A percentile compares a stretch with the other conserved stretches of the same genome.
phyloP scores from a whole-genome alignment of 257 asterid species.

The Phtheirospermum japonicum region DNA sequence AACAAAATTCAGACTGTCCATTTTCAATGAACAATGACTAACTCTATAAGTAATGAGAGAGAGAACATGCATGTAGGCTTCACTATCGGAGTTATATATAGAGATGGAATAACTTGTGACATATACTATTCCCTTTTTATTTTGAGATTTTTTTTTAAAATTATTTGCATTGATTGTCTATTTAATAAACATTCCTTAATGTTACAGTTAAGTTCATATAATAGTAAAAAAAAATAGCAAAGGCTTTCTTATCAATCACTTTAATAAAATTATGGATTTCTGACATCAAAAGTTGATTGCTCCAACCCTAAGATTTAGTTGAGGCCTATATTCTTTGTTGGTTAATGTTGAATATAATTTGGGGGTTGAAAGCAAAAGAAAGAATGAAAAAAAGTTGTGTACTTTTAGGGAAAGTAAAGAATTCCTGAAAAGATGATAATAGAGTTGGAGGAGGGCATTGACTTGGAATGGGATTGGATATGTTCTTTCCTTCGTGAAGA shows the following conservation, averaged over 20 bases:
- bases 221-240: not conserved
- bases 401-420: conserved; percentile 32
- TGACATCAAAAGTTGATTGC: conserved; percentile 38
- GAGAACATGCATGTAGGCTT: conserved; percentile 30
- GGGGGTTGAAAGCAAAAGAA: conserved; percentile 23
- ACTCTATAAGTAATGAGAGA: not conserved
- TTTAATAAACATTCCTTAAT: conserved; percentile 14
- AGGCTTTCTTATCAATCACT: conserved; percentile 21
- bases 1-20: conserved; percentile 46
- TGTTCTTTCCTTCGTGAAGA: conserved; percentile 44
- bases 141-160: not conserved
- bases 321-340: conserved; percentile 24
- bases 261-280: conserved; percentile 31
- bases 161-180: not conserved
- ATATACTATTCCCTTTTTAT: not conserved
- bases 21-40: conserved; percentile 1
- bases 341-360: conserved; percentile 20
- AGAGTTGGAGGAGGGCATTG: conserved; percentile 23
- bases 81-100: conserved; percentile 29
- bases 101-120: not conserved
- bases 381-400: conserved; percentile 18
- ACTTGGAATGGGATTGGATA: conserved; percentile 27
- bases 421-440: conserved; percentile 28
- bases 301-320: conserved; percentile 7
- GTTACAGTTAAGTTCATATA: not conserved